These are phyloP conservation scores for Phaffia rhodozyma DNA, from an alignment of 1,284 basidiomycete species.

Conservation along the genomic window DNA sequence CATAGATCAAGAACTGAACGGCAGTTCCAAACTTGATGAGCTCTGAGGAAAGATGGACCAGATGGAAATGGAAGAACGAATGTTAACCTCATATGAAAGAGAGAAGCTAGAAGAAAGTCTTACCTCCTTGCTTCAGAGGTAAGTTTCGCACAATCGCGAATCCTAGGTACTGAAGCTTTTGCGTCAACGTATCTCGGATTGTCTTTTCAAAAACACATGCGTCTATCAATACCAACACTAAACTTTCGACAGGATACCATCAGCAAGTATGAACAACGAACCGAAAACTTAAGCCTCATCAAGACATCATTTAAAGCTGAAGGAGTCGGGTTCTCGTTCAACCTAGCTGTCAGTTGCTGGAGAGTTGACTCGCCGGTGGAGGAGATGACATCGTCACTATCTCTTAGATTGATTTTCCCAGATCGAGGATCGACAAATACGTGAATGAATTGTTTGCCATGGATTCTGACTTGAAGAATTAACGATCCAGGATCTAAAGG, in stretches of 20 bases:
- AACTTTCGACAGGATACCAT: neutral
- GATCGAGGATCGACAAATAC: conserved; percentile 60
- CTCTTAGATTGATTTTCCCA: conserved; percentile 53
- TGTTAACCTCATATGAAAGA: too few relatives aligned
- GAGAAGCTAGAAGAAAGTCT: conserved; percentile 17
- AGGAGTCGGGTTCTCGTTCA: conserved; percentile 48
- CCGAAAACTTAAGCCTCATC: conserved; percentile 45
- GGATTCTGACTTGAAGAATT: conserved; percentile 52
- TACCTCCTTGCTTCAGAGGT: conserved; percentile 52
- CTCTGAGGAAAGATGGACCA: conserved; percentile 39
- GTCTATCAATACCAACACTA: neutral
- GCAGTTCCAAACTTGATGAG: conserved; percentile 49
- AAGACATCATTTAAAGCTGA: conserved; percentile 43
- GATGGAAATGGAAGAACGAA: neutral
- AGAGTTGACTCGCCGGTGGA: conserved; percentile 39
- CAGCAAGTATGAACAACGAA: conserved; percentile 30
- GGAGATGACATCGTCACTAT: conserved; percentile 57
- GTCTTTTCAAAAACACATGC: conserved; percentile 6
- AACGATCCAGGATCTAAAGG: conserved; percentile 40
- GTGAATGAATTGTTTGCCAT: conserved; percentile 56
- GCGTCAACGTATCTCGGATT: conserved; percentile 15
- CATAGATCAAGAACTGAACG: conserved; percentile 40
- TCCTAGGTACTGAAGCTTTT: conserved; percentile 22
- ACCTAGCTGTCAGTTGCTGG: conserved; percentile 29
- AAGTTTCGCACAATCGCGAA: conserved; percentile 55